Evolutionary conservation across 495 filamentous ascomycete genomes (phyloP).

Genomic region (Penicillium argentinense): DNA sequence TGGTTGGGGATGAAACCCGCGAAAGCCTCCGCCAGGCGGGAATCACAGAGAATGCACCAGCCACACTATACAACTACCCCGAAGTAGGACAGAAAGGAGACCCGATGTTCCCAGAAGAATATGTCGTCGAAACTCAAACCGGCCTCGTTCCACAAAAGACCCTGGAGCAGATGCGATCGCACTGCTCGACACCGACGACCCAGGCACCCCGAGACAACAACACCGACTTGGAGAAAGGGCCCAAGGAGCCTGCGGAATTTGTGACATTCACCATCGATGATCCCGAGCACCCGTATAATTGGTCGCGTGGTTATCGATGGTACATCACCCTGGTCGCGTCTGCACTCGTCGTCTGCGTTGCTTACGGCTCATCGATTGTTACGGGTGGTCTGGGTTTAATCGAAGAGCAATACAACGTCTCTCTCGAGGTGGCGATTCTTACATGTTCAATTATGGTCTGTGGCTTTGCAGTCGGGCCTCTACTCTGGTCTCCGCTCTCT

Average conservation of each 20-base stretch:
- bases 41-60: slow-evolving; percentile 21
- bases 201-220: slow-evolving; percentile 3
- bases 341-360: slow-evolving; percentile 50
- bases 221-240: slow-evolving; percentile 23
- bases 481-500: slow-evolving; percentile 64
- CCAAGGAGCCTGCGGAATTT: slow-evolving; percentile 19
- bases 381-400: slow-evolving; percentile 64
- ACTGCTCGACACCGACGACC: slow-evolving; percentile 8
- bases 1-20: slow-evolving; percentile 18
- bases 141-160: slow-evolving; percentile 31
- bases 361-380: slow-evolving; percentile 59
- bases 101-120: slow-evolving; percentile 35
- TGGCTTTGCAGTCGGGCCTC: slow-evolving; percentile 50
- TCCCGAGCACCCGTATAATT: slow-evolving; percentile 53
- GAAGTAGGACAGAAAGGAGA: slow-evolving; percentile 19
- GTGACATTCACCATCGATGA: slow-evolving; percentile 43
- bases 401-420: slow-evolving; percentile 58
- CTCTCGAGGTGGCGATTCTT: slow-evolving; percentile 62
- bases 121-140: slow-evolving; percentile 30
- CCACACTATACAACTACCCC: slow-evolving; percentile 29
- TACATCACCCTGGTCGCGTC: slow-evolving; percentile 54
- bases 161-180: slow-evolving; percentile 24
- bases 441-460: slow-evolving; percentile 41
- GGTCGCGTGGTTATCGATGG: slow-evolving; percentile 56
- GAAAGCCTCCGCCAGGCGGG: slow-evolving; percentile 19